Evolutionary conservation across 331 rosid species (phyloP).

Genomic region (Malus hybrid): DNA sequence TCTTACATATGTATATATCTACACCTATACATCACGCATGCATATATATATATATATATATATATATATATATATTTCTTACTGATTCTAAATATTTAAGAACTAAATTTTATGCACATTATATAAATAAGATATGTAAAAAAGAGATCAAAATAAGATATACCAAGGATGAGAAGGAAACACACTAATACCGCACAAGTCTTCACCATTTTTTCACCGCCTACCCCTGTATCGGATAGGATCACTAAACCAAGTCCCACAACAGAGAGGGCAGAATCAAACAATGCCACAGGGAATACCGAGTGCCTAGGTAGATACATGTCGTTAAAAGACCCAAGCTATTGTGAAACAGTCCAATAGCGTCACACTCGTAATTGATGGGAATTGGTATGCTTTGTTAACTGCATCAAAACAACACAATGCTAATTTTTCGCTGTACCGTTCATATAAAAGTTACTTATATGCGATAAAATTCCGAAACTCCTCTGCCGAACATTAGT

Average conservation of each 20-base stretch:
- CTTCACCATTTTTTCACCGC: background rate
- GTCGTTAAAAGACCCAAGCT: conserved; percentile 62
- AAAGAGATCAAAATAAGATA: too few relatives aligned
- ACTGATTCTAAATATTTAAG: too few relatives aligned
- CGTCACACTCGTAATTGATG: conserved; percentile 59
- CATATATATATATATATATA: too few relatives aligned
- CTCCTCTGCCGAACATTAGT: background rate
- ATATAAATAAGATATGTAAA: too few relatives aligned
- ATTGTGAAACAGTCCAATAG: conserved; percentile 59
- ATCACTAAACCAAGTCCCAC: conserved; percentile 59
- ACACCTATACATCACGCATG: too few relatives aligned
- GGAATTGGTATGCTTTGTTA: conserved; percentile 57
- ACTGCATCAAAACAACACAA: conserved; percentile 33
- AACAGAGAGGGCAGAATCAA: conserved; percentile 48
- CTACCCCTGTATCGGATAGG: conserved; percentile 55
- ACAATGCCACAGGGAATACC: conserved; percentile 49
- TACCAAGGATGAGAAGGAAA: too few relatives aligned
- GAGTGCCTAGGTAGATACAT: conserved; percentile 51
- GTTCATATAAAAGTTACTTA: background rate
- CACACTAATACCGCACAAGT: background rate
- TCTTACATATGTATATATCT: too few relatives aligned
- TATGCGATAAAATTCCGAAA: background rate
- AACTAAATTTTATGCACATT: too few relatives aligned
- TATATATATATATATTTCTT: too few relatives aligned
- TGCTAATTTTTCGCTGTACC: background rate